phyloP scores from a whole-genome alignment of 176 grass and related monocot genomes.

The Zoysia japonica region DNA sequence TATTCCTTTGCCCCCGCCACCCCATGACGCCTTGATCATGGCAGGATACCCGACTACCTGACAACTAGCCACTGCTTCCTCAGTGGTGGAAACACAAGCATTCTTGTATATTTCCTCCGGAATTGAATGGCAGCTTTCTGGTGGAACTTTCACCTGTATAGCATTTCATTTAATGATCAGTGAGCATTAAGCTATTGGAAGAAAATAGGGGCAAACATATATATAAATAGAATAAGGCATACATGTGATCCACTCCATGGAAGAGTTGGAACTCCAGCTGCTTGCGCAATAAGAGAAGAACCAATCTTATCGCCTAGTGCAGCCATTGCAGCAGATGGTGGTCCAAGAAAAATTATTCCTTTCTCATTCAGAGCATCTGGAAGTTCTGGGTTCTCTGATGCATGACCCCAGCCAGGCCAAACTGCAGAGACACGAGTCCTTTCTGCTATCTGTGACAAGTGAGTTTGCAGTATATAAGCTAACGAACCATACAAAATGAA shows the following conservation, averaged over 20 bases:
- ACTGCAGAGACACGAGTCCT: constrained; percentile 92
- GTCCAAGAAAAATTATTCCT: constrained; percentile 94
- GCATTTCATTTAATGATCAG: constrained; percentile 16
- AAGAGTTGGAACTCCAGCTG: constrained; percentile 96
- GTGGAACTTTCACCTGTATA: constrained; percentile 69
- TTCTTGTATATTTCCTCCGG: constrained; percentile 86
- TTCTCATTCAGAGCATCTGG: constrained; percentile 77
- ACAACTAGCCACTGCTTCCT: constrained; percentile 94
- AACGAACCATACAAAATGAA: background rate
- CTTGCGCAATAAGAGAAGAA: constrained; percentile 98
- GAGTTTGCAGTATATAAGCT: constrained; percentile 29
- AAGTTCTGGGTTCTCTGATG: constrained; percentile 97
- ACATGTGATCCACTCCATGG: constrained; percentile 99
- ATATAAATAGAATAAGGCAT: constrained; percentile 47
- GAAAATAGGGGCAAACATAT: constrained; percentile 18
- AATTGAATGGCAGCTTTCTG: constrained; percentile 79
- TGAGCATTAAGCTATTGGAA: background rate
- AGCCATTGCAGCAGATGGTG: constrained; percentile 81
- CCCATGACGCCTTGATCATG: constrained; percentile 99
- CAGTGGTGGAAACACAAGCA: constrained; percentile 90
- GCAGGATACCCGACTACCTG: constrained; percentile 94
- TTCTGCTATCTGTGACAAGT: constrained; percentile 73
- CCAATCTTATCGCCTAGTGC: constrained; percentile 98
- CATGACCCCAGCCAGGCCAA: constrained; percentile 99
- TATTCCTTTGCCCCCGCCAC: constrained; percentile 98